Evolutionary conservation across 2,329 filamentous ascomycete genomes (phyloP).

Genomic region (Cucurbitaria berberidis): DNA sequence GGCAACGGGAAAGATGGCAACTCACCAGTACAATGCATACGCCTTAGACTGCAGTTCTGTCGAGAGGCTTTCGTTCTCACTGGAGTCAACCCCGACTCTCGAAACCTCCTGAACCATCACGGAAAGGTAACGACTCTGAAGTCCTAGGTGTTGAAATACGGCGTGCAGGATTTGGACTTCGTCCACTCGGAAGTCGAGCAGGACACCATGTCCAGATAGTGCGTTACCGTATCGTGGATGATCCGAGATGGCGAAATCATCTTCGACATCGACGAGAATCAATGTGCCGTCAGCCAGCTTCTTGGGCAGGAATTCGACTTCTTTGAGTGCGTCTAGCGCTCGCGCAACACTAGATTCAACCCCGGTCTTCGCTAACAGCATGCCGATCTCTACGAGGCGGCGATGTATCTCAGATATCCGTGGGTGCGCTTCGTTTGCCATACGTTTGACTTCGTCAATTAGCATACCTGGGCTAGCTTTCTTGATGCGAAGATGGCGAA

Average conservation of each 20-base stretch:
- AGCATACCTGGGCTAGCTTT: slow-evolving; percentile 21
- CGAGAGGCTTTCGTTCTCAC: slow-evolving; percentile 7
- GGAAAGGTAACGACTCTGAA: slow-evolving; percentile 23
- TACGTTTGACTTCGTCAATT: slow-evolving; percentile 17
- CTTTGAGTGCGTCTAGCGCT: slow-evolving; percentile 14
- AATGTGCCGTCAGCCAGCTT: neutral
- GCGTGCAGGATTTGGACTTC: slow-evolving; percentile 21
- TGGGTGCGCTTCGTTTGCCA: slow-evolving; percentile 11
- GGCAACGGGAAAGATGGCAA: neutral
- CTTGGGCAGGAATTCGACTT: slow-evolving; percentile 22
- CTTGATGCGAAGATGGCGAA: slow-evolving; percentile 12
- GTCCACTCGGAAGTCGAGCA: slow-evolving; percentile 22
- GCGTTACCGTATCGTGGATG: slow-evolving; percentile 20
- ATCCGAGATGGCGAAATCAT: slow-evolving; percentile 24
- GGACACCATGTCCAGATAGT: slow-evolving; percentile 3
- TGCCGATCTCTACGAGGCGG: slow-evolving; percentile 19
- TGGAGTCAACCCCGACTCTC: slow-evolving; percentile 5
- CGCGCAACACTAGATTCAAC: slow-evolving; percentile 4
- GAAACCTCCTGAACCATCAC: slow-evolving; percentile 18
- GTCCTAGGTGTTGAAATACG: slow-evolving; percentile 15
- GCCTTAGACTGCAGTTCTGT: slow-evolving; percentile 16
- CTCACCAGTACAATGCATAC: slow-evolving; percentile 31
- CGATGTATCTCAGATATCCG: slow-evolving; percentile 10
- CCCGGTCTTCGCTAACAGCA: slow-evolving; percentile 9
- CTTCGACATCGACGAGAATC: slow-evolving; percentile 10